phyloP scores from a whole-genome alignment of 345 rosid species.

The Moringa oleifera region DNA sequence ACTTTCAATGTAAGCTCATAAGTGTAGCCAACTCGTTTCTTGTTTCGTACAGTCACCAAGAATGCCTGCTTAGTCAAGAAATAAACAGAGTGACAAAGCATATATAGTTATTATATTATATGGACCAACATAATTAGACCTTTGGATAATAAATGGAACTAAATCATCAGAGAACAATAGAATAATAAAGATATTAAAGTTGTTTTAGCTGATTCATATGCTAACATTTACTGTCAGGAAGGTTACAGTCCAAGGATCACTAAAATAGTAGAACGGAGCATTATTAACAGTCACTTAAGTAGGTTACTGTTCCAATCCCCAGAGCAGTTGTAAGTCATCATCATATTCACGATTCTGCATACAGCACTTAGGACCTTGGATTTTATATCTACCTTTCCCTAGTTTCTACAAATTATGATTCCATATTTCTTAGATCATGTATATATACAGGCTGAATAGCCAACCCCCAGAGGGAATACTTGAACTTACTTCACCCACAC shows the following conservation, averaged over 20 bases:
- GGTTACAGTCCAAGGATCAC: neutral
- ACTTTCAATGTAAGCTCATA: conserved; percentile 76
- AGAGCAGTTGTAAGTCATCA: neutral
- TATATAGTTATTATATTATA: neutral
- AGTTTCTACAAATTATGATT: neutral
- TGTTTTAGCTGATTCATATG: neutral
- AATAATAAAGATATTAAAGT: neutral
- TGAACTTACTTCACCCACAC: conserved; percentile 88
- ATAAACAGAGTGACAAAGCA: neutral
- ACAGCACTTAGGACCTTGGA: neutral
- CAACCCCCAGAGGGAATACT: too few species aligned
- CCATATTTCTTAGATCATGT: too few species aligned
- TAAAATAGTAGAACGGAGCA: too few species aligned
- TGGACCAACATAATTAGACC: neutral
- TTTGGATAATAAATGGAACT: neutral
- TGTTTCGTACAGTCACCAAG: conserved; percentile 85
- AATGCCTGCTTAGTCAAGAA: conserved; percentile 53
- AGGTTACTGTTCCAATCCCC: neutral
- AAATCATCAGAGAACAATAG: neutral
- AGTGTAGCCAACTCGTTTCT: conserved; percentile 84
- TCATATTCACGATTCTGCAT: neutral
- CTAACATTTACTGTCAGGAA: neutral
- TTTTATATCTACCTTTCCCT: neutral
- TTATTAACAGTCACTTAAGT: too few species aligned
- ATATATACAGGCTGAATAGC: too few species aligned